Conservation (phyloP, 805 yeast species). For the Grigorovia yakushimaensis region DNA sequence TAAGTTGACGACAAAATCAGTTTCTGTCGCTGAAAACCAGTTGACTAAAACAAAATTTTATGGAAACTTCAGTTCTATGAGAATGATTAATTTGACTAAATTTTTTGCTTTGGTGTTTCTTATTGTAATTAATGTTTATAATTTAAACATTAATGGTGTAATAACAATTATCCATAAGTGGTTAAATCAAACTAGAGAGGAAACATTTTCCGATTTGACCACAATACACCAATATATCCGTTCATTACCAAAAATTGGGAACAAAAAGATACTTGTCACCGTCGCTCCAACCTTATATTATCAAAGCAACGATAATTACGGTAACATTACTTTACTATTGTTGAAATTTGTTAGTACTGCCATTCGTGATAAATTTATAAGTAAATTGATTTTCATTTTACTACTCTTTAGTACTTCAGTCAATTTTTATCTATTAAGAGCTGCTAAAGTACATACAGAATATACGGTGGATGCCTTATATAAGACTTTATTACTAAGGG, state of each 20-base stretch:
- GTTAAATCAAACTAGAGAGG: slow-evolving; percentile 3
- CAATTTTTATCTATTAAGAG: slow-evolving; percentile 78
- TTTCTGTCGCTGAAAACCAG: slow-evolving; percentile 28
- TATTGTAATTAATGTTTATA: slow-evolving; percentile 54
- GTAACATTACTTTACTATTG: slow-evolving; percentile 26
- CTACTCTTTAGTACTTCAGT: slow-evolving; percentile 68
- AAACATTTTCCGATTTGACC: slow-evolving; percentile 32
- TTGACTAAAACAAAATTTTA: slow-evolving; percentile 38
- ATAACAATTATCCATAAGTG: slow-evolving; percentile 1
- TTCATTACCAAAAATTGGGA: not conserved
- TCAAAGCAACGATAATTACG: slow-evolving; percentile 32
- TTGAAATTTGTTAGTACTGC: slow-evolving; percentile 53
- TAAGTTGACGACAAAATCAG: slow-evolving; percentile 22
- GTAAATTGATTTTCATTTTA: slow-evolving; percentile 64
- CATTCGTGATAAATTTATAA: slow-evolving; percentile 69
- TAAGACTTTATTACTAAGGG: not conserved
- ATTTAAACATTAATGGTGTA: slow-evolving; percentile 61
- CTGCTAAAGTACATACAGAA: slow-evolving; percentile 57
- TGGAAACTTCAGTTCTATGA: slow-evolving; percentile 8
- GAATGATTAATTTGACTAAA: slow-evolving; percentile 42
- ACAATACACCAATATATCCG: not conserved
- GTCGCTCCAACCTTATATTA: slow-evolving; percentile 48
- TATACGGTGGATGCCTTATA: slow-evolving; percentile 24
- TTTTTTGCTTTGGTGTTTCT: slow-evolving; percentile 48
- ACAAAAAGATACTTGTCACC: slow-evolving; percentile 31